Base-by-base conservation (phyloP, 1,139 yeast genomes). In the Candida frijolesensis region DNA sequence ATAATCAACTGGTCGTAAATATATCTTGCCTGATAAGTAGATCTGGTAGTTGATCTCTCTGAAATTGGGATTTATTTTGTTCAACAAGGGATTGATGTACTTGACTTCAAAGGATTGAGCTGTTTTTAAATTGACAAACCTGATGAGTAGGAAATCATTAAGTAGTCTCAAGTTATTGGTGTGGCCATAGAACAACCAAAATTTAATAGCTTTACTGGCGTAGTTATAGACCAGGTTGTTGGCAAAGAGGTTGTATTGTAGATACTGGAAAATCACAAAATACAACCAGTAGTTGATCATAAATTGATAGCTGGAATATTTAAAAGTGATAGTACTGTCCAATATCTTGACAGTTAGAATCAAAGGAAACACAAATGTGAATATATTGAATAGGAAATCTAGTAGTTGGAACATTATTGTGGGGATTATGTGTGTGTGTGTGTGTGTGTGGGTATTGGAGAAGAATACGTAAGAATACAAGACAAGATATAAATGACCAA, bases 221-320 rank as follows among this genome's bases (percentile, higher is more conserved):
- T 44, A 44, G 10, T 27, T 22, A 46, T 37, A 35, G 5, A 48
- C 11, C 15, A n/a, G 8, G 42, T 43, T 43, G 10, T 15, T 15
- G 5, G 6, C 18, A n/a, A 37, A 37, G 14, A 11, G 15, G 15
- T 19, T 16, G 32, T 44, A 29, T 19, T 19, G 35, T 18, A 42
- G 30, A 18, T 42, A 49, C 30, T 49, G 50, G n/a, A 54, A 19
- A 12, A 46, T 2, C 2, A 53, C 44, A 44, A 50, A 55, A 41
- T 54, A 57, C 18, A 57, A 8, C 60, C 60, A 57, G 44, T 57
- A 57, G 42, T 57, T 57, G 18, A 57, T 37, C 19, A 57, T 38
- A 29, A 47, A 54, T 44, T 53, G 55, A 42, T 57, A 55, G 15
- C 57, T 34, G 4, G 47, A 27, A 33, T 44, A 41, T 14, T 41